Conservation (phyloP, 169 alveolate genomes). For the Plasmodium yoelii region DNA sequence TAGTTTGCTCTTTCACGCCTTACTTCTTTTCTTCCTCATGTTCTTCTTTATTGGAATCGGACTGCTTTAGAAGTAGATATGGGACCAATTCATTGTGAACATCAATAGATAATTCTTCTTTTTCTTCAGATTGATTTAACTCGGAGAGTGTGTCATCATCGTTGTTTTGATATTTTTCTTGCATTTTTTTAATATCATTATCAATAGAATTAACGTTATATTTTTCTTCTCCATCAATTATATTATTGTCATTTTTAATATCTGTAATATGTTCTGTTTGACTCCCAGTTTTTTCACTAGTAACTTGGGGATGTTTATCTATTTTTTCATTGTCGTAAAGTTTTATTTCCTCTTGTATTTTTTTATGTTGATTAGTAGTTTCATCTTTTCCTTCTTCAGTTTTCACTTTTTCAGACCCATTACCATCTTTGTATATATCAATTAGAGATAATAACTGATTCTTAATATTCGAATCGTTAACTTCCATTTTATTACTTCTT, state of each 20-base stretch:
- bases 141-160: background rate
- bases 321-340: background rate
- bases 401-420: background rate
- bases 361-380: background rate
- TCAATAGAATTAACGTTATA: background rate
- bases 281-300: background rate
- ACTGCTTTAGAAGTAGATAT: conserved; percentile 47
- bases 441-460: conserved; percentile 62
- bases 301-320: background rate
- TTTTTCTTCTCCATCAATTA: background rate
- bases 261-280: background rate
- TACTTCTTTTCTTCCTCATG: conserved; percentile 25
- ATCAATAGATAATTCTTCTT: conserved; percentile 51
- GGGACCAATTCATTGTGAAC: conserved; percentile 60
- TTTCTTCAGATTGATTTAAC: conserved; percentile 2
- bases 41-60: conserved; percentile 20
- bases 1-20: background rate
- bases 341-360: background rate
- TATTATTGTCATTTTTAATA: background rate
- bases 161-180: background rate
- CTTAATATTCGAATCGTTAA: conserved; percentile 66
- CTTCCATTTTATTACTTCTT: conserved; percentile 20
- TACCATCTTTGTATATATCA: conserved; percentile 50
- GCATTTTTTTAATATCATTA: background rate
- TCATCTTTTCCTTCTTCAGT: background rate